A percentile compares a stretch with the other conserved stretches of the same genome.
phyloP scores from a whole-genome alignment of 1,284 basidiomycete genomes.

The Mrakiaceae sp. region DNA sequence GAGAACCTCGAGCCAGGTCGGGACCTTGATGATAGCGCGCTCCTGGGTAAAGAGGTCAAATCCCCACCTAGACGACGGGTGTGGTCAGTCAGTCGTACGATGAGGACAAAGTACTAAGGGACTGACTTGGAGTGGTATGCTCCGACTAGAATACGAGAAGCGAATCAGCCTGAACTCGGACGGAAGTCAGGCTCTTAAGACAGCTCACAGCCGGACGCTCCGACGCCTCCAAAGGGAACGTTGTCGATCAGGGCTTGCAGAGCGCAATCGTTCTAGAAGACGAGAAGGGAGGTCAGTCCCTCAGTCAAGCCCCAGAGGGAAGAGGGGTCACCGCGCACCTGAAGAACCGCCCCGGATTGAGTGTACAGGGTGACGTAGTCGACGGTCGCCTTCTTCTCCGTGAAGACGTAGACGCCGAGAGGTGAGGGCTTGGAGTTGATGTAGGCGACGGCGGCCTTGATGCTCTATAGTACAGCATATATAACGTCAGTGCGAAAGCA shows the following conservation, averaged over 20 bases:
- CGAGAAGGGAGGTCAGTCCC: not conserved
- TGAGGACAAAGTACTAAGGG: not conserved
- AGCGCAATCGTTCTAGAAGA: slow-evolving; percentile 8
- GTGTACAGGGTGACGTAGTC: not conserved
- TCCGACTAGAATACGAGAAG: not conserved
- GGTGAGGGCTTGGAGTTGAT: slow-evolving; percentile 3
- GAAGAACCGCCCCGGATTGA: not conserved
- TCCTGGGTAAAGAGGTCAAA: slow-evolving; percentile 14
- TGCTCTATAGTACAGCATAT: not conserved
- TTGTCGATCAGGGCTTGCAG: slow-evolving; percentile 10
- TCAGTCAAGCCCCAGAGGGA: not conserved
- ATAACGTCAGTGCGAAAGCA: not conserved
- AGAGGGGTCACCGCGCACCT: not conserved
- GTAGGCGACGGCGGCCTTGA: not conserved
- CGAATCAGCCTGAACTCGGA: too few species aligned
- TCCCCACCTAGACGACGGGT: not conserved
- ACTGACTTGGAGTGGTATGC: not conserved
- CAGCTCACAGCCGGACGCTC: slow-evolving; percentile 4
- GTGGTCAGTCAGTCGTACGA: not conserved
- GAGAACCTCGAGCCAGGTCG: slow-evolving; percentile 7
- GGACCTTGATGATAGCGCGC: slow-evolving; percentile 1
- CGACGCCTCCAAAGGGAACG: slow-evolving; percentile 14
- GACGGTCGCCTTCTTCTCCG: not conserved
- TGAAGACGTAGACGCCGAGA: slow-evolving; percentile 14
- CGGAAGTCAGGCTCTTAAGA: not conserved